These are phyloP conservation scores for Mallotus nudiflorus DNA, from an alignment of 345 rosid species.

Conservation along the genomic window DNA sequence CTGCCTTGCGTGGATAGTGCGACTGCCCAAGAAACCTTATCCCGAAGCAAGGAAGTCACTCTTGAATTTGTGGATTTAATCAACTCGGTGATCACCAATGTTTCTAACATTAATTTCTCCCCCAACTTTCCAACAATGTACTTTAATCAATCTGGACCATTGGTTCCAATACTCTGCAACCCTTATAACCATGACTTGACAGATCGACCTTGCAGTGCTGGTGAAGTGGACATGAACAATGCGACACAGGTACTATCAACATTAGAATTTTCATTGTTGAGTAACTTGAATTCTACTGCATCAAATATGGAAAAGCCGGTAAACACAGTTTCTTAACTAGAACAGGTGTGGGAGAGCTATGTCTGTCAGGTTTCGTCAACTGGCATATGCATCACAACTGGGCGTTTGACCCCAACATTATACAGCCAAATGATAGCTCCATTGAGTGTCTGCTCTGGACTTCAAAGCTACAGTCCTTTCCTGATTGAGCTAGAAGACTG, in stretches of 20 bases:
- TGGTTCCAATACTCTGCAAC: constrained; percentile 82
- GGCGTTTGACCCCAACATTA: constrained; percentile 71
- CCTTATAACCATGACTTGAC: constrained; percentile 65
- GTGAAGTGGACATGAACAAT: constrained; percentile 72
- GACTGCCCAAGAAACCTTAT: constrained; percentile 74
- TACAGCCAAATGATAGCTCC: constrained; percentile 69
- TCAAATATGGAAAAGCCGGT: not conserved
- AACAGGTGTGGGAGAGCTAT: constrained; percentile 68
- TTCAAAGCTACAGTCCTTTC: constrained; percentile 63
- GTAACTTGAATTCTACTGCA: not conserved
- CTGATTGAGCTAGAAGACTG: constrained; percentile 70
- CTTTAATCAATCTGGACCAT: constrained; percentile 89
- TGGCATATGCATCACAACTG: constrained; percentile 66
- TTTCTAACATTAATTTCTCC: constrained; percentile 88
- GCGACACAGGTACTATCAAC: constrained; percentile 62
- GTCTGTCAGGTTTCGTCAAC: constrained; percentile 71
- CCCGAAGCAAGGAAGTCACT: constrained; percentile 69
- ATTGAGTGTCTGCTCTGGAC: constrained; percentile 54
- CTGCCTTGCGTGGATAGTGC: constrained; percentile 81
- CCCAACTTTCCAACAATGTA: constrained; percentile 72
- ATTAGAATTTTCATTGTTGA: not conserved
- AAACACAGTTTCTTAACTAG: not conserved
- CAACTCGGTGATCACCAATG: constrained; percentile 89
- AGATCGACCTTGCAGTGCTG: constrained; percentile 58
- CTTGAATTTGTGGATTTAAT: constrained; percentile 72